phyloP scores from a whole-genome alignment of 2,329 filamentous ascomycete genomes.

The Claviceps africana region DNA sequence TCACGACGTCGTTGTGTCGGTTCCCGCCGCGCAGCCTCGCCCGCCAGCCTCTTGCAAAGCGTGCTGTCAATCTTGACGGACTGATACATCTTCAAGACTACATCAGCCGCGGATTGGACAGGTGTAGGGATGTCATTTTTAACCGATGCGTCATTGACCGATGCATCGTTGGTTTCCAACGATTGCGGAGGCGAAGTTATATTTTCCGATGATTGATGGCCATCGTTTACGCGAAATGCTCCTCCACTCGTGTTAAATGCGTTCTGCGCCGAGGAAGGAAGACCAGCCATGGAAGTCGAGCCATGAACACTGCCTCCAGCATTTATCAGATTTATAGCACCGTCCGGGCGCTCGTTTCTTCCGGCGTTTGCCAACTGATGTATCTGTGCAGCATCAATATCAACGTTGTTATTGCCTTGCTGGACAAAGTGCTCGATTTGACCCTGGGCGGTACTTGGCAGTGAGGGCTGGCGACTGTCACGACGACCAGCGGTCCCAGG shows the following conservation, averaged over 20 bases:
- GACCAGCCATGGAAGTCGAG: not conserved
- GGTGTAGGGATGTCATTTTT: not conserved
- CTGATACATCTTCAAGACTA: conserved; percentile 31
- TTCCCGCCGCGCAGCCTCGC: conserved; percentile 32
- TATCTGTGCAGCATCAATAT: conserved; percentile 1
- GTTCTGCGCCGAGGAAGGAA: not conserved
- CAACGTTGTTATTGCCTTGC: conserved; percentile 2
- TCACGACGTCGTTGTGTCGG: conserved; percentile 39
- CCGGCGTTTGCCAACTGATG: not conserved
- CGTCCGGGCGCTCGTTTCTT: conserved; percentile 3
- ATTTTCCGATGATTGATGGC: not conserved
- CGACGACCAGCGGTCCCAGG: conserved; percentile 11
- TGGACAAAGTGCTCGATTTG: conserved; percentile 18
- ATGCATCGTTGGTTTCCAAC: conserved; percentile 2
- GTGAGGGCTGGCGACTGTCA: conserved; percentile 13
- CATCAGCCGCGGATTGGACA: conserved; percentile 27
- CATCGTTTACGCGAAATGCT: not conserved
- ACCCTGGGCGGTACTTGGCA: conserved; percentile 14
- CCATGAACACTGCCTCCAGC: conserved; percentile 7
- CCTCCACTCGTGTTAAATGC: not conserved
- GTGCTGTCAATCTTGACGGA: conserved; percentile 36
- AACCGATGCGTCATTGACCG: too few species aligned
- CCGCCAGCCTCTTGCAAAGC: conserved; percentile 38
- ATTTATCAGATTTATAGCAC: conserved; percentile 5
- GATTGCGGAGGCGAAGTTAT: not conserved